phyloP scores from a whole-genome alignment of 2,329 filamentous ascomycete genomes.

The Ilyonectria destructans region DNA sequence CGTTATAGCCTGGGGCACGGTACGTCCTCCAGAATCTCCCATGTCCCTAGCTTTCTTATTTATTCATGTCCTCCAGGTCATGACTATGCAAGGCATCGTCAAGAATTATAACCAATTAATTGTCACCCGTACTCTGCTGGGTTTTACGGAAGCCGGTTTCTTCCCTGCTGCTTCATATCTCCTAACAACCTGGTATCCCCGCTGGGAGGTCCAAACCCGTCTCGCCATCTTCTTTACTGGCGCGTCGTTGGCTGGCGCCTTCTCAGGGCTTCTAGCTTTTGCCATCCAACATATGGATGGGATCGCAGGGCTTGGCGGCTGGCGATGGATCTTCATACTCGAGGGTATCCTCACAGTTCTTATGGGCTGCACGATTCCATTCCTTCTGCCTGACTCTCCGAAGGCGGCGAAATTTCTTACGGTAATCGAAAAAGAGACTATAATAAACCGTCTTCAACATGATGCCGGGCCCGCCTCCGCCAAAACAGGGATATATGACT shows the following conservation, averaged over 20 bases:
- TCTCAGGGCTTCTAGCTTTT: conserved; percentile 50
- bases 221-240: conserved; percentile 39
- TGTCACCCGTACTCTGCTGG: conserved; percentile 17
- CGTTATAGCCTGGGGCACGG: conserved; percentile 22
- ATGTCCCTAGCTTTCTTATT: not conserved
- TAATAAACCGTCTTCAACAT: not conserved
- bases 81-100: conserved; percentile 18
- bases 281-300: conserved; percentile 37
- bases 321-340: conserved; percentile 33
- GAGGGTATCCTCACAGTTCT: conserved; percentile 31
- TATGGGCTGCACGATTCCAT: conserved; percentile 20
- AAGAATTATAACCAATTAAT: conserved; percentile 15
- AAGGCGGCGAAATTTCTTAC: conserved; percentile 1
- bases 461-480: conserved; percentile 3
- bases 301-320: conserved; percentile 26
- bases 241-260: conserved; percentile 40
- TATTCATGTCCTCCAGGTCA: not conserved
- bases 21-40: not conserved
- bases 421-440: not conserved
- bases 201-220: conserved; percentile 34
- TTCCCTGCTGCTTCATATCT: conserved; percentile 21
- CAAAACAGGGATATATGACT: not conserved
- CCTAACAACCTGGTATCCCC: conserved; percentile 35
- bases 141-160: conserved; percentile 20
- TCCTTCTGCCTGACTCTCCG: conserved; percentile 11